A percentile compares a stretch with the other conserved stretches of the same genome.
These are phyloP conservation scores for Fagopyrum tataricum DNA, from an alignment of 148 eudicot genomes.

Conservation along the genomic window DNA sequence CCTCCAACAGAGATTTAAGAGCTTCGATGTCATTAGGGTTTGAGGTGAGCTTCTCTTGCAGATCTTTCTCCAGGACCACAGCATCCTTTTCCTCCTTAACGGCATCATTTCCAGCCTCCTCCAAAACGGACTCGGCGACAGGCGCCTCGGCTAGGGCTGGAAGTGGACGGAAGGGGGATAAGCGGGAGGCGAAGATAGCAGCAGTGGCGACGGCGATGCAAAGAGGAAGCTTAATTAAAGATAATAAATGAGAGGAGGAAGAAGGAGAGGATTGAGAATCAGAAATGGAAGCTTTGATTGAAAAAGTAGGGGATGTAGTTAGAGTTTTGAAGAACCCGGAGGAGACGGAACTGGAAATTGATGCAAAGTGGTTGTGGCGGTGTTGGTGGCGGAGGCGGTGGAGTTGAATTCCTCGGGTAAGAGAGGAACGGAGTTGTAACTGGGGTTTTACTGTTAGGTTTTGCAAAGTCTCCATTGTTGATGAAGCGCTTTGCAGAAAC, in stretches of 20 bases:
- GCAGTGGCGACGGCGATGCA: constrained; percentile 43
- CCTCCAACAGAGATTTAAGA: constrained; percentile 49
- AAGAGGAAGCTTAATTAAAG: constrained; percentile 40
- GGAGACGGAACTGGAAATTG: background rate
- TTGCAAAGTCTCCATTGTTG: constrained; percentile 6
- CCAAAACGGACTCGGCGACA: constrained; percentile 7
- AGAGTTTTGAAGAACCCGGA: background rate
- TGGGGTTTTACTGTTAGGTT: constrained; percentile 6
- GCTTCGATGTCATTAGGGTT: constrained; percentile 34
- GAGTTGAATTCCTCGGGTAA: background rate
- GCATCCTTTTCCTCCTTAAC: background rate
- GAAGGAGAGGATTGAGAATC: background rate
- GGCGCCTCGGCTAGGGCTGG: constrained; percentile 24
- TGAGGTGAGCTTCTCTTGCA: constrained; percentile 27
- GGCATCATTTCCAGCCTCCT: constrained; percentile 1
- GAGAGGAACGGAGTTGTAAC: background rate
- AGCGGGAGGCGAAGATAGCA: constrained; percentile 39
- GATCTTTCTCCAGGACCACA: constrained; percentile 23
- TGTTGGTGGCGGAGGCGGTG: background rate
- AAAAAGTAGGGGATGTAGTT: background rate
- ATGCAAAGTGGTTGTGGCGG: background rate
- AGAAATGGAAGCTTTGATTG: constrained; percentile 11
- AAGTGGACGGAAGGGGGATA: constrained; percentile 21
- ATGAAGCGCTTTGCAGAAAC: background rate
- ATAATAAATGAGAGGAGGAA: constrained; percentile 17